Evolutionary conservation across 1,139 yeast genomes (phyloP).

Genomic region (Saccharomycopsis phalli): DNA sequence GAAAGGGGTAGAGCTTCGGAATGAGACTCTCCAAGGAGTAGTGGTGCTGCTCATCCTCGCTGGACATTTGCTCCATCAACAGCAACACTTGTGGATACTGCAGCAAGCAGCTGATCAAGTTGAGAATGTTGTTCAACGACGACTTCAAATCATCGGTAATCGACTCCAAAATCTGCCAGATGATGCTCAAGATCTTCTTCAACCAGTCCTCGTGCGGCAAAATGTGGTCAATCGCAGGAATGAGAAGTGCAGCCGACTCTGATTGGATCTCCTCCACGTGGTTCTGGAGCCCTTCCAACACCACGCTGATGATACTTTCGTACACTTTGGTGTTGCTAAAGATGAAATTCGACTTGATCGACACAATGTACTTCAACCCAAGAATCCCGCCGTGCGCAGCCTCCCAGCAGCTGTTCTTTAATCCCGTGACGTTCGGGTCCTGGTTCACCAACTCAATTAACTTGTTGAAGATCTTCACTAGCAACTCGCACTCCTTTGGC

Average conservation of each 20-base stretch:
- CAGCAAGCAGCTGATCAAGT: slow-evolving; percentile 15
- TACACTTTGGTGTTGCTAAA: slow-evolving; percentile 49
- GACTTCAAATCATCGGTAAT: slow-evolving; percentile 19
- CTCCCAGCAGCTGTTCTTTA: slow-evolving; percentile 59
- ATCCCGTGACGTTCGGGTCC: slow-evolving; percentile 29
- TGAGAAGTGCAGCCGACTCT: slow-evolving; percentile 86
- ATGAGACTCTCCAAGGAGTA: slow-evolving; percentile 65
- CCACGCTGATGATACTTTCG: slow-evolving; percentile 73
- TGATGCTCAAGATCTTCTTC: slow-evolving; percentile 13
- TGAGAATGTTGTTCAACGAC: slow-evolving; percentile 23
- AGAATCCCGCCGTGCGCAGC: slow-evolving; percentile 98
- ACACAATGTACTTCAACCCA: slow-evolving; percentile 85
- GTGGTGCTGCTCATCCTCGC: slow-evolving; percentile 41
- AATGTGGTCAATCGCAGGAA: slow-evolving; percentile 73
- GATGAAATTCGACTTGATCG: slow-evolving; percentile 76
- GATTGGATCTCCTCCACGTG: slow-evolving; percentile 96
- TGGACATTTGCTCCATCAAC: slow-evolving; percentile 33
- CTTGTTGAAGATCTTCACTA: slow-evolving; percentile 53
- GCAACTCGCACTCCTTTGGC: slow-evolving; percentile 29
- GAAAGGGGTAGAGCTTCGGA: slow-evolving; percentile 87
- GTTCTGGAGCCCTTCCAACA: slow-evolving; percentile 74
- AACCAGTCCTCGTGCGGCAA: slow-evolving; percentile 19
- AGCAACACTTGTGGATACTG: slow-evolving; percentile 63
- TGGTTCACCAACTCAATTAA: slow-evolving; percentile 69
- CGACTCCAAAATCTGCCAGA: slow-evolving; percentile 18